Conservation (phyloP, 208 protist species). For the Trypanosoma lewisi region DNA sequence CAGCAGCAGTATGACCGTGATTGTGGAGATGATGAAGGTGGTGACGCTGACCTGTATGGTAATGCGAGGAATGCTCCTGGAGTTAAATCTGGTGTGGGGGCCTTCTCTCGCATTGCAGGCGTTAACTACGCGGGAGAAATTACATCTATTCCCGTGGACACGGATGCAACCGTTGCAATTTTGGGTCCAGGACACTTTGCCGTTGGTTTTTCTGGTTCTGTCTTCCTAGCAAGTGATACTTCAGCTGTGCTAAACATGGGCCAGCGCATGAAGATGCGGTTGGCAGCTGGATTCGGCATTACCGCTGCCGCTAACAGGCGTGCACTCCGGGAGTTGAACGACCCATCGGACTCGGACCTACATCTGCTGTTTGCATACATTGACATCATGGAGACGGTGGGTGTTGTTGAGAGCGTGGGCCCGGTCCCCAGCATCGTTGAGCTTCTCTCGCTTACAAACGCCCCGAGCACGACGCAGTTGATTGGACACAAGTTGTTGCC, state of each 20-base stretch:
- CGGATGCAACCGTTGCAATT: constrained; percentile 48
- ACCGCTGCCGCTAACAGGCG: constrained; percentile 44
- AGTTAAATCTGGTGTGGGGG: constrained; percentile 35
- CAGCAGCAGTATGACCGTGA: background rate
- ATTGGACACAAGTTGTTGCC: constrained; percentile 19
- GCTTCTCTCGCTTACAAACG: constrained; percentile 34
- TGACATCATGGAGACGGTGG: constrained; percentile 49
- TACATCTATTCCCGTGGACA: constrained; percentile 48
- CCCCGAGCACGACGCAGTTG: constrained; percentile 21
- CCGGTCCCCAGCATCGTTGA: constrained; percentile 60
- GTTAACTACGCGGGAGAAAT: constrained; percentile 70
- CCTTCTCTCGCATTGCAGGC: constrained; percentile 56
- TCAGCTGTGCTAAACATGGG: constrained; percentile 41
- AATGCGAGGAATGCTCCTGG: background rate
- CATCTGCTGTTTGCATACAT: constrained; percentile 55
- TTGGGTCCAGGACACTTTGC: constrained; percentile 59
- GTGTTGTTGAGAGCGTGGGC: constrained; percentile 39
- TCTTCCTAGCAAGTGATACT: constrained; percentile 50
- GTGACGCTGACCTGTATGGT: background rate
- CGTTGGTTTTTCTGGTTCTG: constrained; percentile 51
- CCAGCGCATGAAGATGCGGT: constrained; percentile 60
- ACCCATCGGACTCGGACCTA: constrained; percentile 28
- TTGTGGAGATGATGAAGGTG: background rate
- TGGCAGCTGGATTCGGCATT: constrained; percentile 66
- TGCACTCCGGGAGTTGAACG: constrained; percentile 32